phyloP scores from a whole-genome alignment of 371 early-diverging fungal genomes.

The Parasitella parasitica region DNA sequence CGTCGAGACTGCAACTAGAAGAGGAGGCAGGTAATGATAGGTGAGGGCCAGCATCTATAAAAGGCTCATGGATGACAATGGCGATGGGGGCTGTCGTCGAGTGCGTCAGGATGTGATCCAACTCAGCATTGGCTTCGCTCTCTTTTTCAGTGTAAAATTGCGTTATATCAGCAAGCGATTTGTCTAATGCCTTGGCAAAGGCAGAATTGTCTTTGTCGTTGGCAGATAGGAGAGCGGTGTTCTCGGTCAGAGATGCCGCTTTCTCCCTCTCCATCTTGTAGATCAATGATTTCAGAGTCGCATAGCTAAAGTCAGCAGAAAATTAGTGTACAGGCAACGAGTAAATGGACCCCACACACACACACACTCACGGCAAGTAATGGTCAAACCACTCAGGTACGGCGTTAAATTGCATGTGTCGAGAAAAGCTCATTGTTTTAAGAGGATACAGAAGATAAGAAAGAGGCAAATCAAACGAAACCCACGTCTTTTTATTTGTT shows the following conservation, averaged over 20 bases:
- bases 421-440: slow-evolving; percentile 41
- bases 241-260: neutral
- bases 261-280: neutral
- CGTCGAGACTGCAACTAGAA: neutral
- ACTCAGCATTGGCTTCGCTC: neutral
- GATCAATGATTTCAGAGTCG: neutral
- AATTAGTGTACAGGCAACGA: too few species aligned
- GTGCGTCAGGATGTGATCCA: neutral
- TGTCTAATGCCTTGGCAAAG: neutral
- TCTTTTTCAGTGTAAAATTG: slow-evolving; percentile 11
- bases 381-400: slow-evolving; percentile 67
- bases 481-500: neutral
- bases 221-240: neutral
- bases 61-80: neutral
- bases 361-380: slow-evolving; percentile 62
- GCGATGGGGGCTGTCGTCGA: neutral
- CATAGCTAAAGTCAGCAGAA: too few species aligned
- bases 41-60: neutral
- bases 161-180: neutral
- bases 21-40: neutral
- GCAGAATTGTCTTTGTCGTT: neutral
- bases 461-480: neutral
- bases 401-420: slow-evolving; percentile 66
- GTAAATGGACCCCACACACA: too few species aligned
- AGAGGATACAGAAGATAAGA: neutral